Evolutionary conservation across 2,329 filamentous ascomycete genomes (phyloP).

Genomic region (Rhinocladiella mackenziei): DNA sequence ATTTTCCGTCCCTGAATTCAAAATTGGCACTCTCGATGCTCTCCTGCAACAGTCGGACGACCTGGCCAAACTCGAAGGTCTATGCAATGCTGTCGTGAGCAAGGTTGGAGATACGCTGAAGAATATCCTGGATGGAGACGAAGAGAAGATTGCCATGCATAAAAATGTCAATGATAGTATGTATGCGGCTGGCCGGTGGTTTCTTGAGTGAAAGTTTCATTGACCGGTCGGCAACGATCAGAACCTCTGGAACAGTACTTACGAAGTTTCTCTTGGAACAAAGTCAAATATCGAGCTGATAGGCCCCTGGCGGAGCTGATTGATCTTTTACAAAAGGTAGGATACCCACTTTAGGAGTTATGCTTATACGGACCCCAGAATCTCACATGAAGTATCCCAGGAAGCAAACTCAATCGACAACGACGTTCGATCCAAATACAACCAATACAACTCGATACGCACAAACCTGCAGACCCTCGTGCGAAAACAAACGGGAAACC

Average conservation of each 20-base stretch:
- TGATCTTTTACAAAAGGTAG: constrained; percentile 82
- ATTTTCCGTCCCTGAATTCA: constrained; percentile 88
- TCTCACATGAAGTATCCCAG: constrained; percentile 42
- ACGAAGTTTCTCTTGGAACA: constrained; percentile 89
- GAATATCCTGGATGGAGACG: constrained; percentile 76
- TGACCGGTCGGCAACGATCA: constrained; percentile 40
- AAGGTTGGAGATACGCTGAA: constrained; percentile 86
- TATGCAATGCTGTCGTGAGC: constrained; percentile 74
- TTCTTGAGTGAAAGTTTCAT: background rate
- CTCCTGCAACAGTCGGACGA: constrained; percentile 96
- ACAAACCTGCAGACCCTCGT: constrained; percentile 75
- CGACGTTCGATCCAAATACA: constrained; percentile 91
- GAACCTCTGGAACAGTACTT: constrained; percentile 96
- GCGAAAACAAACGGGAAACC: constrained; percentile 87
- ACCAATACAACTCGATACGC: constrained; percentile 89
- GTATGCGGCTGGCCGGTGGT: constrained; percentile 34
- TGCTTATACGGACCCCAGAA: too few relatives aligned
- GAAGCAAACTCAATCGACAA: constrained; percentile 90
- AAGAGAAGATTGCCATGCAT: constrained; percentile 76
- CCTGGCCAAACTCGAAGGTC: constrained; percentile 76
- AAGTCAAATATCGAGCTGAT: constrained; percentile 92
- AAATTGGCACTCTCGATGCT: constrained; percentile 93
- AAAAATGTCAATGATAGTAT: constrained; percentile 92
- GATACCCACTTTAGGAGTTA: too few relatives aligned
- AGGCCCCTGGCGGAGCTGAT: constrained; percentile 84